A percentile compares a stretch with the other conserved stretches of the same genome.
Evolutionary conservation across 257 asterid species (phyloP).

Genomic region (Thymus quinquecostatus): DNA sequence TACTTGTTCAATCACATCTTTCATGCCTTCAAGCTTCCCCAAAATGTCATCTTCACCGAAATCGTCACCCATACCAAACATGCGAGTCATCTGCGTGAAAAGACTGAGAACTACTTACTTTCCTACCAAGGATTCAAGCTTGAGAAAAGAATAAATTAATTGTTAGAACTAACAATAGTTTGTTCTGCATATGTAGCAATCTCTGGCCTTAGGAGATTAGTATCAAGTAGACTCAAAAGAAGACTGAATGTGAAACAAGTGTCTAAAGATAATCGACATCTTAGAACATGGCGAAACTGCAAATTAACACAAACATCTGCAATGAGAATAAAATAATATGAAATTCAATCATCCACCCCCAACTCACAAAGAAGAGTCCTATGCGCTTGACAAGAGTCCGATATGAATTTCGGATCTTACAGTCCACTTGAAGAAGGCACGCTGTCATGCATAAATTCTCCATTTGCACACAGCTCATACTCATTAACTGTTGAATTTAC

Average conservation of each 20-base stretch:
- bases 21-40: constrained; percentile 71
- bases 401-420: constrained; percentile 4
- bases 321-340: neutral
- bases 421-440: neutral
- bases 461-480: neutral
- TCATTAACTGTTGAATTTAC: neutral
- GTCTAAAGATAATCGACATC: neutral
- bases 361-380: neutral
- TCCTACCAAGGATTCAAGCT: constrained; percentile 6
- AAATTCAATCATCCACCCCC: too few relatives aligned
- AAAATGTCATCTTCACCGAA: constrained; percentile 81
- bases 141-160: neutral
- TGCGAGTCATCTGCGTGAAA: constrained; percentile 47
- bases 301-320: neutral
- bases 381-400: neutral
- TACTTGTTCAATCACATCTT: constrained; percentile 51
- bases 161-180: constrained; percentile 5
- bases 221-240: neutral
- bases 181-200: neutral
- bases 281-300: neutral
- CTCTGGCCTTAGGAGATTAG: neutral
- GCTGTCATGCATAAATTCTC: neutral
- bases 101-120: constrained; percentile 19
- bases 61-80: constrained; percentile 76
- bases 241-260: neutral